These are phyloP conservation scores for Globisporangium irregulare DNA, from an alignment of 352 stramenopile species.

Conservation along the genomic window DNA sequence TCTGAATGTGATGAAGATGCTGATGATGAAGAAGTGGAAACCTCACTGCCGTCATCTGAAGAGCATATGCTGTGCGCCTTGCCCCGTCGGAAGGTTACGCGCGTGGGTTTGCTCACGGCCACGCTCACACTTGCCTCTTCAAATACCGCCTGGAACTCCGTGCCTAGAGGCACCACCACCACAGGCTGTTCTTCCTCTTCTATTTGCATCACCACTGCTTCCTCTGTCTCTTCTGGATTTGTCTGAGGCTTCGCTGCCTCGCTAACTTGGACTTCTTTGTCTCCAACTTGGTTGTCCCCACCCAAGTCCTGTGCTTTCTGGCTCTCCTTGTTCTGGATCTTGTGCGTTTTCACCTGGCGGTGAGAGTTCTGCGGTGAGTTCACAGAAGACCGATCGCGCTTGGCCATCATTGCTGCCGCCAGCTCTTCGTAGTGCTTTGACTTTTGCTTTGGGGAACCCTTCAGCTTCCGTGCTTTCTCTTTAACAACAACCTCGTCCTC, in stretches of 20 bases:
- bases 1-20: neutral
- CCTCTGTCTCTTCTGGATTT: neutral
- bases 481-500: neutral
- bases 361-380: constrained; percentile 3
- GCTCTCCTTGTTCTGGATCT: neutral
- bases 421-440: neutral
- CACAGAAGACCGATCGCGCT: constrained; percentile 19
- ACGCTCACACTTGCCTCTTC: neutral
- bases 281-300: neutral
- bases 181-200: constrained; percentile 14
- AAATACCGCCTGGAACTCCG: neutral
- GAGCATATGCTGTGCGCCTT: constrained; percentile 26
- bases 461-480: neutral
- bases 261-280: neutral
- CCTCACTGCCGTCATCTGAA: neutral
- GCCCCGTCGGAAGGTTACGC: constrained; percentile 32
- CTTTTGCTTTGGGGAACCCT: neutral
- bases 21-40: constrained; percentile 10
- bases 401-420: neutral
- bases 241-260: neutral
- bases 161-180: constrained; percentile 6
- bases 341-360: neutral
- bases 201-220: neutral
- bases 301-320: neutral
- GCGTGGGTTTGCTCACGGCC: constrained; percentile 27